Evolutionary conservation across 768 basidiomycete genomes (phyloP), one percentile per base, ranked within the genome.

Genomic region (Lentinus brumalis): DNA sequence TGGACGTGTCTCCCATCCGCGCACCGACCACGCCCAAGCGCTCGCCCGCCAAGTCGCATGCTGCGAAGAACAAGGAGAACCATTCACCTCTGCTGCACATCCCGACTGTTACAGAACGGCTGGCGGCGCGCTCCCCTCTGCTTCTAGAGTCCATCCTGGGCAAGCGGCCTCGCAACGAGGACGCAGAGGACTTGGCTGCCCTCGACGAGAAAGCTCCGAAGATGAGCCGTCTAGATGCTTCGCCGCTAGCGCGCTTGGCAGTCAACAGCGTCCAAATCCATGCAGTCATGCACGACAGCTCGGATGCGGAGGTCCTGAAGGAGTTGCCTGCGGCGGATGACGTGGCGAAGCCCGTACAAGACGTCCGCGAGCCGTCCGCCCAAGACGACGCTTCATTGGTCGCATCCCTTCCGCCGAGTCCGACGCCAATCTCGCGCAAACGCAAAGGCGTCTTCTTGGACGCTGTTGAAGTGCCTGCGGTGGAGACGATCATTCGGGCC

Each of bases 41-140:
- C 26, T 50, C 64, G 4, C 56, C 66, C 3, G 9, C 50, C 55
- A 50, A 70, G 67, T 71, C 75, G 62, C 53, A 72, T 31, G 71
- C 68, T 15, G 65, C 66, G 7, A 69, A 67, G 0, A 73, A 87
- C 70, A 90, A 91, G 73, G 89, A 91, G 69, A 91, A 91, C 66
- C 59, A 71, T 35, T 81, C 81, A 0, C 85, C 83, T 38, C 62
- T 72, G 5, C 66, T 66, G 9, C 59, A 67, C 31, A 70, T 75
- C 50, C 57, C 76, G 1, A 74, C 81, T 40, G 75, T 82, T 21
- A 62, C 75, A 32, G 85, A 87, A 59, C 78, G 81, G 32, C 77
- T 83, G 50, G 77, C 75, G 1, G 63, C 71, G 44, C 70, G 70
- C n/a, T 76, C 77, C 5, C 78, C 80, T 5, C 73, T 40, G 55